Percentiles rank a stretch among this genome's conserved stretches.
Conservation (phyloP, 805 yeast genomes). For the Zygosaccharomyces bailii region DNA sequence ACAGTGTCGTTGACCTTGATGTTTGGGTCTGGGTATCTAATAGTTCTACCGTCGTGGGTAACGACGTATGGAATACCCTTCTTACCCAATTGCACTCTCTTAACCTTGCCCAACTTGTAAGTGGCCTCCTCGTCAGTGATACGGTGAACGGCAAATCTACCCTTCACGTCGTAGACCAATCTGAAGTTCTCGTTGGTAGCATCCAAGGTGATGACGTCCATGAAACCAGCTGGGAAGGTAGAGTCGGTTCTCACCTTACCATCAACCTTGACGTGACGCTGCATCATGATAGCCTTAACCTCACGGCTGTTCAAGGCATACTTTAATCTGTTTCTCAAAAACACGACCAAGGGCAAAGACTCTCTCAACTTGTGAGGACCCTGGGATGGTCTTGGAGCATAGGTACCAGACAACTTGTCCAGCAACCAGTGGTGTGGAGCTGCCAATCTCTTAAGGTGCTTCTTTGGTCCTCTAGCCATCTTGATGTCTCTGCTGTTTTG, state of each 20-base stretch:
- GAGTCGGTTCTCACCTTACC: constrained; percentile 99
- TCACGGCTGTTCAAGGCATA: constrained; percentile 99
- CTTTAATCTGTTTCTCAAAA: constrained; percentile 98
- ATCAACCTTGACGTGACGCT: constrained; percentile 97
- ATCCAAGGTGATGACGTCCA: constrained; percentile 96
- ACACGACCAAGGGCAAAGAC: constrained; percentile 94
- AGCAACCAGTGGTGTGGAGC: constrained; percentile 99
- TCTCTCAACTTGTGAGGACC: constrained; percentile 99
- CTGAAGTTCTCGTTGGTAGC: constrained; percentile 99
- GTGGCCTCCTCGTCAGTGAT: constrained; percentile 98
- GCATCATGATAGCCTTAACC: constrained; percentile 97
- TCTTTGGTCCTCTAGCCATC: constrained; percentile 90
- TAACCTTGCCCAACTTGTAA: constrained; percentile 97
- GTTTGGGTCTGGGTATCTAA: constrained; percentile 98
- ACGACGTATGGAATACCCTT: constrained; percentile 97
- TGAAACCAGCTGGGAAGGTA: constrained; percentile 99
- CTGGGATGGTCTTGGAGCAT: constrained; percentile 99
- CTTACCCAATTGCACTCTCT: constrained; percentile 97
- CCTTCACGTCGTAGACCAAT: constrained; percentile 96
- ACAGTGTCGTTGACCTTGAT: constrained; percentile 97
- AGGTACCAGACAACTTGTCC: constrained; percentile 99
- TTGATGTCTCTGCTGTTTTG: constrained; percentile 25
- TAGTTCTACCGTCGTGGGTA: constrained; percentile 99
- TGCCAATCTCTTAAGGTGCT: constrained; percentile 99
- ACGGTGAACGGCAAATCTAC: constrained; percentile 99